These are phyloP conservation scores for Trichoderma koningiopsis DNA, from an alignment of 2,329 filamentous ascomycete genomes.

Conservation along the genomic window DNA sequence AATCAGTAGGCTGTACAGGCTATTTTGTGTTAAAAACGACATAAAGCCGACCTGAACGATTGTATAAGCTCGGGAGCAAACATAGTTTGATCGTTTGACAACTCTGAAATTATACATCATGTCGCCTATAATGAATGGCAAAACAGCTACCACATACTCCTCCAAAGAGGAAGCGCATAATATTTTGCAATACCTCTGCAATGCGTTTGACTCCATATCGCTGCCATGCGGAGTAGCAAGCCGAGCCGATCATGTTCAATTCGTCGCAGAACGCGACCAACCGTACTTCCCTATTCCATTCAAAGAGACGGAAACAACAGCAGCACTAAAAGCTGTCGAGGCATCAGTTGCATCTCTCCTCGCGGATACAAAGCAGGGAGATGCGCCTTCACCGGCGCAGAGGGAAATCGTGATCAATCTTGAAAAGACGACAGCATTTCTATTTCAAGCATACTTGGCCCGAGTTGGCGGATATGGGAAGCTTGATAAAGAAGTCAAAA, in stretches of 20 bases:
- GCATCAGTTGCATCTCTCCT: conserved; percentile 39
- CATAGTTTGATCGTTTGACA: neutral
- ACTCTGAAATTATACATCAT: neutral
- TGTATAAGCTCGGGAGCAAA: neutral
- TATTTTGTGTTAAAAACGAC: neutral
- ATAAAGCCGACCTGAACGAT: neutral
- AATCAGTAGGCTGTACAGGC: neutral
- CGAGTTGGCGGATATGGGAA: conserved; percentile 44
- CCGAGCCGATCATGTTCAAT: conserved; percentile 35
- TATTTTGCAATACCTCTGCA: conserved; percentile 33
- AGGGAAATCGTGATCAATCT: conserved; percentile 38
- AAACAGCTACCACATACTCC: neutral
- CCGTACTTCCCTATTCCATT: conserved; percentile 52
- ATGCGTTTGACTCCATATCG: conserved; percentile 34
- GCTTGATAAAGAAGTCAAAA: conserved; percentile 40
- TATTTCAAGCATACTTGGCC: conserved; percentile 42
- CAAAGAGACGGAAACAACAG: conserved; percentile 49
- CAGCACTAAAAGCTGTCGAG: conserved; percentile 49
- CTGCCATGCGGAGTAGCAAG: conserved; percentile 35
- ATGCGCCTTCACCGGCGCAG: neutral
- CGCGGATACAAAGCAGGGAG: conserved; percentile 33
- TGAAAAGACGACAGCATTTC: conserved; percentile 49
- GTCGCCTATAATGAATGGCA: neutral
- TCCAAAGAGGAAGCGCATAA: conserved; percentile 33
- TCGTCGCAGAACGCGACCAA: conserved; percentile 40